phyloP scores from a whole-genome alignment of 345 rosid genomes.

The Pugionium cornutum region DNA sequence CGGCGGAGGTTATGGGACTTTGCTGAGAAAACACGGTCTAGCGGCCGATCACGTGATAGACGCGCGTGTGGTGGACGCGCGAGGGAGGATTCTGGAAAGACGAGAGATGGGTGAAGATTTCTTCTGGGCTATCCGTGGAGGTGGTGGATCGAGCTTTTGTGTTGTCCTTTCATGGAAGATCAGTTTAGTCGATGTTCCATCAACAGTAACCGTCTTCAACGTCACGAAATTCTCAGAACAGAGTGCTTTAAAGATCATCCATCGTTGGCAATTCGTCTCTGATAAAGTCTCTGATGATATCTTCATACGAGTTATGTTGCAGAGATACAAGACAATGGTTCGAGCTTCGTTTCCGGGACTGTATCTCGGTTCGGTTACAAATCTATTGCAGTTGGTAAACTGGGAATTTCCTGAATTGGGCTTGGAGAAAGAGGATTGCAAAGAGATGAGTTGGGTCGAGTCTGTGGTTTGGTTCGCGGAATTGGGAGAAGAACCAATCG shows the following conservation, averaged over 20 bases:
- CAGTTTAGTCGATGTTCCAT: constrained; percentile 46
- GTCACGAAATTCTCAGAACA: constrained; percentile 40
- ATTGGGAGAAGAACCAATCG: constrained; percentile 20
- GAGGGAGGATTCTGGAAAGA: constrained; percentile 50
- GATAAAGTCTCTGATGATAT: constrained; percentile 38
- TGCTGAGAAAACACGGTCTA: constrained; percentile 59
- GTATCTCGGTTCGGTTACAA: constrained; percentile 44
- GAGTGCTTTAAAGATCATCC: constrained; percentile 44
- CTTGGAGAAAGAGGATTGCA: constrained; percentile 39
- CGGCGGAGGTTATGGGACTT: constrained; percentile 61
- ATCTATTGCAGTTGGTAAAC: constrained; percentile 33
- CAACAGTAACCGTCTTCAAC: constrained; percentile 53
- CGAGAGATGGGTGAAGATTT: constrained; percentile 67
- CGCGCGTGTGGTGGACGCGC: constrained; percentile 51
- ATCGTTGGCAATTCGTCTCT: constrained; percentile 54
- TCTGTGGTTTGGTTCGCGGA: constrained; percentile 44
- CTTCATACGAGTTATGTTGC: constrained; percentile 51
- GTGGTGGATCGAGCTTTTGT: constrained; percentile 67
- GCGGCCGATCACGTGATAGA: constrained; percentile 54
- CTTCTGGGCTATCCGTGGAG: constrained; percentile 80
- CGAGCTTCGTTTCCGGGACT: constrained; percentile 42
- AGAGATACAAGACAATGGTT: constrained; percentile 32
- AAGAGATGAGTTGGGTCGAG: constrained; percentile 53
- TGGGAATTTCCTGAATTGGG: constrained; percentile 48
- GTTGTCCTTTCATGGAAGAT: constrained; percentile 64